A percentile compares a stretch with the other conserved stretches of the same genome.
These are phyloP conservation scores for Wickerhamiella alocasiicola DNA, from an alignment of 805 yeast genomes.

Conservation along the genomic window DNA sequence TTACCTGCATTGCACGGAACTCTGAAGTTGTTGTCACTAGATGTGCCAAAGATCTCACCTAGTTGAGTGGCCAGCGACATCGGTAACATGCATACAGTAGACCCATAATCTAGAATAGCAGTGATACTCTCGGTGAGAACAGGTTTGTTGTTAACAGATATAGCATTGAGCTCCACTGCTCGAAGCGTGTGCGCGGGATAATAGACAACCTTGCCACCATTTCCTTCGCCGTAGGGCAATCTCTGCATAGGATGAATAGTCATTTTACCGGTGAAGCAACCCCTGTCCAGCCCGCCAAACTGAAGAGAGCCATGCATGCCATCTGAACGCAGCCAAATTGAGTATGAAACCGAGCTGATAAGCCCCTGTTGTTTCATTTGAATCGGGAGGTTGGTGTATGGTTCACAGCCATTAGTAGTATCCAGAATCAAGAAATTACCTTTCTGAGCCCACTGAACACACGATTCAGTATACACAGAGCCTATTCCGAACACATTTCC, in stretches of 20 bases:
- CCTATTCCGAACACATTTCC: conserved; percentile 37
- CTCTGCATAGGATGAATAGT: conserved; percentile 1
- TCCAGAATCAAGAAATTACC: neutral
- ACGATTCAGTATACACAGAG: conserved; percentile 24
- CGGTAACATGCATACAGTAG: conserved; percentile 5
- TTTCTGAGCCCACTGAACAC: conserved; percentile 9
- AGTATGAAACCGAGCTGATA: neutral
- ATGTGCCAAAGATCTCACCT: neutral
- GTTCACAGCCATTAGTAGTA: conserved; percentile 1
- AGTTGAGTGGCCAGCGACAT: neutral
- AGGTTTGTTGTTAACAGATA: neutral
- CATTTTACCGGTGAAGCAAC: neutral
- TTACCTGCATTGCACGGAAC: neutral
- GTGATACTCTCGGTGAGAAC: conserved; percentile 1
- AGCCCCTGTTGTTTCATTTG: neutral
- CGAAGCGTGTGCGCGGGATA: conserved; percentile 4
- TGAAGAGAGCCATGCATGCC: neutral
- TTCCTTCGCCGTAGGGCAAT: neutral
- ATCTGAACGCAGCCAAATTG: conserved; percentile 1
- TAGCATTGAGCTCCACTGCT: neutral
- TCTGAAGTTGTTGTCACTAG: neutral
- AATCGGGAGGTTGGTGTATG: conserved; percentile 6
- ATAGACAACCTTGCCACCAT: neutral
- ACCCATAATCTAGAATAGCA: conserved; percentile 2
- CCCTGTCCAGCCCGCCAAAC: conserved; percentile 5